Base-by-base conservation (phyloP, 1,139 yeast species). In the Debaryomyces nepalensis region DNA sequence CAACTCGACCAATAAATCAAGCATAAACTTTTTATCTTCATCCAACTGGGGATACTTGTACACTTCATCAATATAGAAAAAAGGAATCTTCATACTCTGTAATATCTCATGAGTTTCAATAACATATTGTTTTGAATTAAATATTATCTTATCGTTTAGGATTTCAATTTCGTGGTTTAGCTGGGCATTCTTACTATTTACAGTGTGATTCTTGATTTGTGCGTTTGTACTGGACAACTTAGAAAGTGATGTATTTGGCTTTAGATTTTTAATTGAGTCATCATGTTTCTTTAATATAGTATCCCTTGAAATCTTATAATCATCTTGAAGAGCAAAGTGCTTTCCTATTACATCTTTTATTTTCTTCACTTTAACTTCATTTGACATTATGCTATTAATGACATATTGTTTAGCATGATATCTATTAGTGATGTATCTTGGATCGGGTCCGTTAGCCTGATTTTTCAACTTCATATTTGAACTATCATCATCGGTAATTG, bases 41-140 rank as follows among this genome's bases (percentile, higher is more conserved):
- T 51, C 46, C 10, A 66, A 40, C 1, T 44, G 54, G 1, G 68
- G 68, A 41, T 66, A 66, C 21, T 43, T 40, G 47, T 57, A 63
- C 10, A 43, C 41, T 7, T 49, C 45, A 14, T 47, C 50, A 5
- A 60, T 49, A 27, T 47, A 46, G 37, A 63, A 64, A 37, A 61
- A 66, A 3, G 71, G 72, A 0, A 65, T 46, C 8, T 55, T 49
- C 42, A 58, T 46, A 9, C 43, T 46, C 12, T 40, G 37, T 10
- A 67, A 46, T 30, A 48, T 43, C 19, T 44, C 44, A 4, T 43
- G 27, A 2, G 58, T 49, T 38, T 59, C 60, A 7, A 39, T 38
- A 31, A 56, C 50, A n/a, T 58, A 39, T 27, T 52, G 52, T 42
- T 53, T 49, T 27, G 56, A 51, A 21, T 53, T 45, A 14, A 44